Evolutionary conservation across 208 protist genomes (phyloP), one percentile per base, ranked within the genome.

Genomic region (Tritrichomonas musculus): DNA sequence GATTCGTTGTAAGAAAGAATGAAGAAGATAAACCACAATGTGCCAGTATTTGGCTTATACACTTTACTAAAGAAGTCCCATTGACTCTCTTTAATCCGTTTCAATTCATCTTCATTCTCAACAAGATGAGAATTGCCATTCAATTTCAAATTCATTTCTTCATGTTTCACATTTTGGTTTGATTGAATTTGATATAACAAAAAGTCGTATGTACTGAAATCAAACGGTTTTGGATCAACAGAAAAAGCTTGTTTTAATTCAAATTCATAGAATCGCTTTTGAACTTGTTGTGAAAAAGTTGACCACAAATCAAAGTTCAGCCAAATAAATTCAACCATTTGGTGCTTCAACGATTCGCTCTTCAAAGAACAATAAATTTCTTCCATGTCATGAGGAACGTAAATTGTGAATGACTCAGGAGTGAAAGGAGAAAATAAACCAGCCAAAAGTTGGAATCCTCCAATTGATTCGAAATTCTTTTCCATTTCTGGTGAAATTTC

Each of bases 321-420:
- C 41, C 41, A 88, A 33, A 88, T 88, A 50, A 41, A 88, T 88
- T 57, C 47, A 39, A 88, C 41, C 77, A 88, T 88, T 57, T 88
- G 77, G 4, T 39, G 33, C 30, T 36, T 53, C 0, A 57, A 39
- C 5, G 47, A 60, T 57, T 57, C 41, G 9, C 17, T 5, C 11
- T 41, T 53, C 30, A 88, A 88, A 39, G 33, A 47, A 20, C 39
- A 33, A 27, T 39, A 88, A 17, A 88, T 57, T 39, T 88, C 77
- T 53, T 33, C 41, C 39, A 88, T 20, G 5, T 53, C 47, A 0
- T 1, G 44, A 41, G 77, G 41, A 60, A 88, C 47, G 22, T 27
- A 27, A 17, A 30, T 2, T 57, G 47, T 39, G 30, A 88, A 88
- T n/a, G 44, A 53, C 33, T 53, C 27, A 1, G 77, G 41, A 39